Evolutionary conservation across 495 filamentous ascomycete genomes (phyloP), one percentile per base, ranked within the genome.

Genomic region (Lichenothelia convexa): DNA sequence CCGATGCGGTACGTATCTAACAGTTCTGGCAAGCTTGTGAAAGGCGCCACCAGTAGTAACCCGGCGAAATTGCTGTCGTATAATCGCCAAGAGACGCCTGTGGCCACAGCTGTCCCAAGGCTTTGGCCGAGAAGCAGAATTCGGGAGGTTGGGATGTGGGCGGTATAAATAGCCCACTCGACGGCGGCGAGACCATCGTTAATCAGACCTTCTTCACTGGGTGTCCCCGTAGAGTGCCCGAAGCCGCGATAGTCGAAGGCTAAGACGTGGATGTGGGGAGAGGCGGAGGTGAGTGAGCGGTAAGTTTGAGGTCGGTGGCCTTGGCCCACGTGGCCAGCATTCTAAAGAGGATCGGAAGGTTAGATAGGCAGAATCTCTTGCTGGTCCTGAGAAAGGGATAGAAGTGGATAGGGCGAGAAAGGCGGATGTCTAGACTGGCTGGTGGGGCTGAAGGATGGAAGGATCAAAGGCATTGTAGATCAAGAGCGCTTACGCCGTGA

Each of bases 211-310:
- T 64, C 53, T 56, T 97, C 89, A 0, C 78, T 76, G 2, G 89
- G 89, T 12, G 57, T 60, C 18, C 87, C 85, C 11, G 77, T 80
- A 15, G 78, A 85, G 19, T 71, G 62, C 4, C 86, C 87, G 47
- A 80, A 94, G 19, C 89, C 89, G 19, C 89, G 78, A 57, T 94
- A 94, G 61, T 93, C 84, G 38, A 93, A 65, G 18, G 74, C 60
- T 30, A 85, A 58, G 36, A 80, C 57, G 46, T 82, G 78, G 7
- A 78, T 66, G 38, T 63, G 63, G 0, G 64, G 65, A 5, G 65
- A 48, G 5, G 48, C 26, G 2, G 34, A 18, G 13, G 61, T 56
- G 19, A 75, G 48, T 8, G 58, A 54, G 27, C 63, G 59, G 39
- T 70, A 63, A 35, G 64, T 64, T 16, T 59, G 54, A 15, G 67